Evolutionary conservation across 768 basidiomycete species (phyloP).

Genomic region (Mycena olivaceomarginata): DNA sequence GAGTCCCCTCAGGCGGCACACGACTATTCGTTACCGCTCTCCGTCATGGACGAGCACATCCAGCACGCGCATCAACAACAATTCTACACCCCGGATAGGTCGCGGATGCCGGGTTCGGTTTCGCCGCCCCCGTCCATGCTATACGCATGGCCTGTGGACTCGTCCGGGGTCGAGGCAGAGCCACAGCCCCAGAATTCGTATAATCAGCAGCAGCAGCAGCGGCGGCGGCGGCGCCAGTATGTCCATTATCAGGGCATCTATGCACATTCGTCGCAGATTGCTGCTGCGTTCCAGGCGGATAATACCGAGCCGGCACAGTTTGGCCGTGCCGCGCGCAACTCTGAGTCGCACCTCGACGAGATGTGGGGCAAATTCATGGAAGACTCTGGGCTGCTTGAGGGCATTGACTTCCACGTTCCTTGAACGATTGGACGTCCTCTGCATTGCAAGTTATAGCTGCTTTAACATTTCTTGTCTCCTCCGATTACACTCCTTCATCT

Average conservation of each 20-base stretch:
- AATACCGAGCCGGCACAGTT: constrained; percentile 72
- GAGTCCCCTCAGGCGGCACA: constrained; percentile 37
- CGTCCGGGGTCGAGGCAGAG: constrained; percentile 2
- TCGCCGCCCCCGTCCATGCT: constrained; percentile 35
- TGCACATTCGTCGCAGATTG: constrained; percentile 38
- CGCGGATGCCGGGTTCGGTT: not conserved
- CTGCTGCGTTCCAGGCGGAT: constrained; percentile 51
- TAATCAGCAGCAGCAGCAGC: constrained; percentile 39
- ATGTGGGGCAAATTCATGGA: constrained; percentile 80
- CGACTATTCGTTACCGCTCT: constrained; percentile 14
- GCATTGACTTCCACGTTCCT: constrained; percentile 45
- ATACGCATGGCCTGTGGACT: constrained; percentile 40
- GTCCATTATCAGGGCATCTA: constrained; percentile 30
- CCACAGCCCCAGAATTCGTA: constrained; percentile 35
- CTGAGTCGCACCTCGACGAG: constrained; percentile 66
- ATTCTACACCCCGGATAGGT: constrained; percentile 24
- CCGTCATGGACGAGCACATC: constrained; percentile 31
- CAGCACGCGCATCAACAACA: constrained; percentile 18
- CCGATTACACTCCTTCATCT: no score
- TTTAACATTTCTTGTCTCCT: not conserved
- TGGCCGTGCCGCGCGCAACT: constrained; percentile 75
- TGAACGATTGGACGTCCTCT: not conserved
- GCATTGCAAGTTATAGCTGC: not conserved
- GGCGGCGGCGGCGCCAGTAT: constrained; percentile 19
- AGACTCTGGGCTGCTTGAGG: constrained; percentile 66